Evolutionary conservation across 306 rosid genomes (phyloP), one percentile per base, ranked within the genome.

Genomic region (Bauhinia variegata): DNA sequence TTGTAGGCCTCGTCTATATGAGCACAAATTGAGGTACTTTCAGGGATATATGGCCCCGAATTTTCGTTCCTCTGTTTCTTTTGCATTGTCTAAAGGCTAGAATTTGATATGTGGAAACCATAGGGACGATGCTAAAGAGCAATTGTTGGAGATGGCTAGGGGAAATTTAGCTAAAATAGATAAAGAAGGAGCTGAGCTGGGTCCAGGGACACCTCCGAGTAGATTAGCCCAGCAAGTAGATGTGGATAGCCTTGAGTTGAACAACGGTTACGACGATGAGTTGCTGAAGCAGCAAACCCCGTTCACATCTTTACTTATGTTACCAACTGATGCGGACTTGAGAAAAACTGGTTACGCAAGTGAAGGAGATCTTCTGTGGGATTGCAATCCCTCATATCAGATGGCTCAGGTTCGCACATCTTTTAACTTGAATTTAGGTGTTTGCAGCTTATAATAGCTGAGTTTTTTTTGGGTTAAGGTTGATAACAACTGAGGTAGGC

Each of bases 211-310:
- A 14, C 62, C 61, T 2, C 72, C 51, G 13, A 59, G 31, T 59
- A 30, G 47, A 36, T 19, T 36, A 50, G 34, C 14, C 17, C 50
- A 54, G 8, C 51, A 71, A 12, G 54, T 17, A 11, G 16, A 10
- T 46, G 5, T 54, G 11, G 73, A 59, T 43, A 32, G 37, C 3
- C 47, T 4, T 12, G 66, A 59, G 0, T 32, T 65, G 39, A 5
- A 70, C 15, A 58, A 11, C 6, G 2, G 5, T n/a, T 14, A 39
- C 10, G 84, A 59, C 15, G 71, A 68, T 39, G 85, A 72, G 4
- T 16, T 62, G 39, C 15, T 76, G 44, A 34, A 63, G 64, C 78
- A 70, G 32, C 81, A 80, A 19, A 76, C 78, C 47, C 81, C 85
- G 30, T 76, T 72, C 34, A 50, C 76, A 8, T 72, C 76, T 32